phyloP scores from a whole-genome alignment of 768 basidiomycete species.

The Pleurotus tuber-regium region DNA sequence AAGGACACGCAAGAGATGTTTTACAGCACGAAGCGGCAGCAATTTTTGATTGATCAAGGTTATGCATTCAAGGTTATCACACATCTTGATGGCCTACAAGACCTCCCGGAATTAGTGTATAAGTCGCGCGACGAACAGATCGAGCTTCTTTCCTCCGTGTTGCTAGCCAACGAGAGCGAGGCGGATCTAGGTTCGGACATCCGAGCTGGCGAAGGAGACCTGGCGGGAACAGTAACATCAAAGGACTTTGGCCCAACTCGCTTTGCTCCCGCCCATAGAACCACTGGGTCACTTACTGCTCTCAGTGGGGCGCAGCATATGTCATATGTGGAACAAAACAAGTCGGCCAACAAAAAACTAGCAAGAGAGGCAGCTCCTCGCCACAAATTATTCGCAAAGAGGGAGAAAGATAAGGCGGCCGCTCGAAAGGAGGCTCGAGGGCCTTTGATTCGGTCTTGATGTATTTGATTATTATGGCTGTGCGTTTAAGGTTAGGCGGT shows the following conservation, averaged over 20 bases:
- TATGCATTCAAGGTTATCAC: constrained; percentile 99
- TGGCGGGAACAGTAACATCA: constrained; percentile 82
- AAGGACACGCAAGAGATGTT: constrained; percentile 99
- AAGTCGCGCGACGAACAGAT: constrained; percentile 91
- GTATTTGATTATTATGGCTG: not conserved
- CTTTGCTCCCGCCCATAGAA: constrained; percentile 70
- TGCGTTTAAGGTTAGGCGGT: not conserved
- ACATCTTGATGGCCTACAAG: constrained; percentile 89
- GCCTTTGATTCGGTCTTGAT: too few relatives aligned
- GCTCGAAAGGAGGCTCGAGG: constrained; percentile 44
- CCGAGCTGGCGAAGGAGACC: constrained; percentile 77
- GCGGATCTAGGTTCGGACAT: constrained; percentile 87
- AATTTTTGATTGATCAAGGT: constrained; percentile 98
- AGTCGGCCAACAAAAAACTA: constrained; percentile 82
- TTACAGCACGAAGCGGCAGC: constrained; percentile 98
- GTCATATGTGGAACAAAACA: constrained; percentile 92
- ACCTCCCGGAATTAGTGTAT: constrained; percentile 87
- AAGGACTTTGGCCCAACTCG: constrained; percentile 82
- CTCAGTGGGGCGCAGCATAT: constrained; percentile 89
- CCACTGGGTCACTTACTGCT: constrained; percentile 77
- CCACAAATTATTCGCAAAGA: constrained; percentile 80
- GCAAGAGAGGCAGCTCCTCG: constrained; percentile 54
- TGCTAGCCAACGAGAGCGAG: constrained; percentile 87
- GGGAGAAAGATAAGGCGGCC: constrained; percentile 71
- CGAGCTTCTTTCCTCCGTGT: constrained; percentile 90